These are phyloP conservation scores for Wickerhamomyces chaumierensis DNA, from an alignment of 805 yeast genomes.

Conservation along the genomic window DNA sequence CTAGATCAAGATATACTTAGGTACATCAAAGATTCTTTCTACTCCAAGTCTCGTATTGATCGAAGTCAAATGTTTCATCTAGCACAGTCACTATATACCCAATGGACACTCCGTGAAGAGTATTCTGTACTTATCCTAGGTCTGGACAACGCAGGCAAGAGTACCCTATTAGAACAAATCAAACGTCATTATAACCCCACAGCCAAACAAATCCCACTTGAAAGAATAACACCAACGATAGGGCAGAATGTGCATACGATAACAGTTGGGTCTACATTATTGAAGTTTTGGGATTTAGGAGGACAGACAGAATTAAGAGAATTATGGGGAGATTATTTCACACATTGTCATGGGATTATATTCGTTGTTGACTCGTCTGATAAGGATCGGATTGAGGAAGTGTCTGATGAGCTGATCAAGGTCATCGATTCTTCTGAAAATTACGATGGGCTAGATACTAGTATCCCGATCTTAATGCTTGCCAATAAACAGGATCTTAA, in stretches of 20 bases:
- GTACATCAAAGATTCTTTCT: no score
- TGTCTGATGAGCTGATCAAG: constrained; percentile 48
- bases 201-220: constrained; percentile 36
- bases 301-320: constrained; percentile 81
- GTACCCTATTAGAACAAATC: constrained; percentile 63
- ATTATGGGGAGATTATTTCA: constrained; percentile 82
- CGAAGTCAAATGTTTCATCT: constrained; percentile 74
- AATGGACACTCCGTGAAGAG: constrained; percentile 51
- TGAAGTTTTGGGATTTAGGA: constrained; percentile 94
- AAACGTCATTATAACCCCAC: constrained; percentile 41
- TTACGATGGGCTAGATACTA: constrained; percentile 45
- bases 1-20: no score
- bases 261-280: constrained; percentile 24
- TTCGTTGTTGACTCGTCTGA: constrained; percentile 92
- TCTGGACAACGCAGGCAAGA: constrained; percentile 92
- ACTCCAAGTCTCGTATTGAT: no score
- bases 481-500: constrained; percentile 89
- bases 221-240: constrained; percentile 79
- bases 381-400: constrained; percentile 70
- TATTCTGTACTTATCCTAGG: constrained; percentile 78
- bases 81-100: constrained; percentile 47
- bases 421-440: constrained; percentile 28
- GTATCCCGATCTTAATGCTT: constrained; percentile 85
- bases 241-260: constrained; percentile 70
- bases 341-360: constrained; percentile 80